These are phyloP conservation scores for Cryptosporidium sp. DNA, from an alignment of 169 alveolate species.

Conservation along the genomic window DNA sequence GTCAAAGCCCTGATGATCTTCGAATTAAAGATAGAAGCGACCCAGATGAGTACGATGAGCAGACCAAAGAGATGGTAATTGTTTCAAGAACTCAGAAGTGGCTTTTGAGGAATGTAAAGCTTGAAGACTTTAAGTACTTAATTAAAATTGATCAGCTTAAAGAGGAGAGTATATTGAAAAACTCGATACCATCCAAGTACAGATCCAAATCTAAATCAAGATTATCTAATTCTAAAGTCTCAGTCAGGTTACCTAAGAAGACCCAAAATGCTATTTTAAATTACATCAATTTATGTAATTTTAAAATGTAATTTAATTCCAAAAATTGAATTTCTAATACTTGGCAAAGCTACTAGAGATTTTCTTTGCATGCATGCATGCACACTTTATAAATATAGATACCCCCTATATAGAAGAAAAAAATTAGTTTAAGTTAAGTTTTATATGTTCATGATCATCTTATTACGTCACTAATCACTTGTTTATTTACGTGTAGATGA, in stretches of 20 bases:
- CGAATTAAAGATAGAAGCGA: background rate
- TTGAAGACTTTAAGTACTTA: slow-evolving; percentile 26
- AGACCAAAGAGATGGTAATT: slow-evolving; percentile 31
- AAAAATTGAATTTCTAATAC: too few relatives aligned
- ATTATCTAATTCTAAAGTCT: background rate
- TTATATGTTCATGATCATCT: background rate
- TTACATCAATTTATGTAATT: background rate
- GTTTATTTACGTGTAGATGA: slow-evolving; percentile 20
- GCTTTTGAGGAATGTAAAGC: slow-evolving; percentile 51
- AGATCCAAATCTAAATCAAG: background rate
- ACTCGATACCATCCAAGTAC: background rate
- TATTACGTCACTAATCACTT: slow-evolving; percentile 28
- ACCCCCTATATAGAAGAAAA: background rate
- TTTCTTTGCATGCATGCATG: background rate
- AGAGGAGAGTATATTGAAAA: background rate
- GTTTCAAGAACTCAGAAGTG: slow-evolving; percentile 71
- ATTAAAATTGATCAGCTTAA: slow-evolving; percentile 19
- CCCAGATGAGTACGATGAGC: background rate
- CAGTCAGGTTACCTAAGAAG: slow-evolving; percentile 22
- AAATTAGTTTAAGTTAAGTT: too few relatives aligned
- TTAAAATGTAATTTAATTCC: background rate
- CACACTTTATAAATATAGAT: background rate
- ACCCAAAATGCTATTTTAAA: slow-evolving; percentile 6
- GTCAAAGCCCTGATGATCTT: background rate
- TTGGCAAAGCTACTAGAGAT: background rate